Base-by-base conservation (phyloP, 768 basidiomycete species). In the Dentipellis fragilis region DNA sequence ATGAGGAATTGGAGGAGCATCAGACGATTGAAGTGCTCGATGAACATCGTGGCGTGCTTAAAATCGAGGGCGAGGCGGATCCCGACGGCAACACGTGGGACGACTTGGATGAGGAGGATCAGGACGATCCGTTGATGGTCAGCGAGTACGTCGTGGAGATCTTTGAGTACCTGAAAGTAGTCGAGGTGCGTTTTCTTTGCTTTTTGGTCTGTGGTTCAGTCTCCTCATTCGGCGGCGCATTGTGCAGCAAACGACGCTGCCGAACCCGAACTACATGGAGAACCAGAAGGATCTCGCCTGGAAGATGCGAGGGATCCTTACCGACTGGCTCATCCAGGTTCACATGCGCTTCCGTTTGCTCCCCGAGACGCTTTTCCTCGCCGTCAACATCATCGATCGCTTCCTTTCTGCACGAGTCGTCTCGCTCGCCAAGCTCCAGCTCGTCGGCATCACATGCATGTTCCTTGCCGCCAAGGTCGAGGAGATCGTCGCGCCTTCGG, bases 141-240 rank as follows among this genome's bases (percentile, higher is more conserved):
- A 87, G 86, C 72, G 92, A 97, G 70, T 99, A 99, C 65, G 94
- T 96, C 51, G 75, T 75, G 22, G 96, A 98, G 57, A 93, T 98
- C 58, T 94, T 93, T 73, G 74, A 87, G 55, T 98, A 99, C 72
- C 79, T 97, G 72, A 89, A 85, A 67, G 72, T 80, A 58, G 75
- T 85, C 57, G 93, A 97, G 81, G 93, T 93, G 65, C 49, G 75
- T 50, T 58, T 10, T 29, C 60, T 5, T 46, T 35, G 59, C 54
- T 42, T 19, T 51, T 29, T 11, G 29, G 9, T 50, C 12, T 16
- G 16, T 37, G 14, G 29, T 68, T 35, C 63, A 58, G 62, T 38
- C 58, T 23, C 17, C 57, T 36, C 40, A 49, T 46, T 49, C 3
- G 51, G 17, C 35, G 10, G 16, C 23, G 16, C 38, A 36, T 23